phyloP scores from a whole-genome alignment of 2,329 filamentous ascomycete genomes.

The Cladophialophora bantiana region DNA sequence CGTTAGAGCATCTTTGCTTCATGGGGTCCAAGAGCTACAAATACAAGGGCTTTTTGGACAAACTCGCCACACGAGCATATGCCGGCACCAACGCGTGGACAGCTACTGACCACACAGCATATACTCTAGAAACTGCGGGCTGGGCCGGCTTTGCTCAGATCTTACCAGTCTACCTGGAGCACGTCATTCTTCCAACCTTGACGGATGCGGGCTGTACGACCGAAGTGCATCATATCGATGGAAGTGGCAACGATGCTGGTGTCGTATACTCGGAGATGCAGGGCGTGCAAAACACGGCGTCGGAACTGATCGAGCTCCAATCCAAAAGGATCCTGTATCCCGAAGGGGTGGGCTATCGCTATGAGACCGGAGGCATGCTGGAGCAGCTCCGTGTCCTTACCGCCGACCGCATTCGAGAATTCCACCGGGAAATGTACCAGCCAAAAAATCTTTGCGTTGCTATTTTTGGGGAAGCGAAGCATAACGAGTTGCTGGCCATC shows the following conservation, averaged over 20 bases:
- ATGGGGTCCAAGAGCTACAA: constrained; percentile 93
- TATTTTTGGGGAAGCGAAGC: constrained; percentile 89
- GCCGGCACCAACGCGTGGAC: constrained; percentile 97
- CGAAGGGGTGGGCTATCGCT: constrained; percentile 87
- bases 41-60: constrained; percentile 95
- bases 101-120: constrained; percentile 93
- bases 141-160: constrained; percentile 98
- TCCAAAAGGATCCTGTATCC: constrained; percentile 84
- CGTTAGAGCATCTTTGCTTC: constrained; percentile 81
- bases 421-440: constrained; percentile 97
- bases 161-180: constrained; percentile 91
- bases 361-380: constrained; percentile 98
- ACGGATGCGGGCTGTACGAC: constrained; percentile 94
- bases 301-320: constrained; percentile 85
- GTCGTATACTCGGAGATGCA: constrained; percentile 99
- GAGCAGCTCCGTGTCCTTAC: constrained; percentile 86
- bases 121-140: constrained; percentile 91
- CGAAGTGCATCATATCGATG: constrained; percentile 95
- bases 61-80: constrained; percentile 90
- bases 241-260: constrained; percentile 90
- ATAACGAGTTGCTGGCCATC: constrained; percentile 78
- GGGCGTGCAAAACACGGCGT: constrained; percentile 82
- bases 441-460: constrained; percentile 92
- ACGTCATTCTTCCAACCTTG: constrained; percentile 87
- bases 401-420: constrained; percentile 88